Conservation (phyloP, 768 basidiomycete genomes). For the Hirschioporus abietinus region DNA sequence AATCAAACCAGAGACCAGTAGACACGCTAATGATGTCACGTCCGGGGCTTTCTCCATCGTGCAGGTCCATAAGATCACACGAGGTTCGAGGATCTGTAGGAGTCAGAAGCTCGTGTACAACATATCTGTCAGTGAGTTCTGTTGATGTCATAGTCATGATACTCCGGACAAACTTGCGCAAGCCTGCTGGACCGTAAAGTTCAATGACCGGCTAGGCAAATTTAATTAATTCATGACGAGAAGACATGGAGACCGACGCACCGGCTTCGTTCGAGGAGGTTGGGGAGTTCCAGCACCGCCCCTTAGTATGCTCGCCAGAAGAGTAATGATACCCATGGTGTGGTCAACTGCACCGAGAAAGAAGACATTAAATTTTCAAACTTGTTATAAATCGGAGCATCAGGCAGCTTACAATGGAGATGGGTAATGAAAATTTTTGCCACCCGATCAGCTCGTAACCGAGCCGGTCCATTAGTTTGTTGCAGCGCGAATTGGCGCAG, state of each 20-base stretch:
- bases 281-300: slow-evolving; percentile 4
- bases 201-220: slow-evolving; percentile 47
- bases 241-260: slow-evolving; percentile 8
- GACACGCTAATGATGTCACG: slow-evolving; percentile 43
- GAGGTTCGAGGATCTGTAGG: slow-evolving; percentile 47
- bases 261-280: slow-evolving; percentile 12
- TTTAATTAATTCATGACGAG: slow-evolving; percentile 10
- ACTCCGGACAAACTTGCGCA: slow-evolving; percentile 69
- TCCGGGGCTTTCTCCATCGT: slow-evolving; percentile 62
- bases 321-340: slow-evolving; percentile 64
- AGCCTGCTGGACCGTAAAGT: slow-evolving; percentile 75
- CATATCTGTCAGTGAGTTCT: slow-evolving; percentile 54
- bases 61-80: slow-evolving; percentile 44
- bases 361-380: slow-evolving; percentile 1
- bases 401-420: slow-evolving; percentile 57
- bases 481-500: slow-evolving; percentile 60
- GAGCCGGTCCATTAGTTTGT: slow-evolving; percentile 24
- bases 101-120: slow-evolving; percentile 73
- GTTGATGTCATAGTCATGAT: slow-evolving; percentile 65
- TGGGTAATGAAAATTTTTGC: slow-evolving; percentile 79
- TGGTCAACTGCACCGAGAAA: slow-evolving; percentile 50
- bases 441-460: slow-evolving; percentile 27
- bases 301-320: slow-evolving; percentile 54
- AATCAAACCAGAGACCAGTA: slow-evolving; percentile 63
- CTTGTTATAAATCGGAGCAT: not conserved